Base-by-base conservation (phyloP, 2,329 filamentous ascomycete genomes). In the Colletotrichum cereale region DNA sequence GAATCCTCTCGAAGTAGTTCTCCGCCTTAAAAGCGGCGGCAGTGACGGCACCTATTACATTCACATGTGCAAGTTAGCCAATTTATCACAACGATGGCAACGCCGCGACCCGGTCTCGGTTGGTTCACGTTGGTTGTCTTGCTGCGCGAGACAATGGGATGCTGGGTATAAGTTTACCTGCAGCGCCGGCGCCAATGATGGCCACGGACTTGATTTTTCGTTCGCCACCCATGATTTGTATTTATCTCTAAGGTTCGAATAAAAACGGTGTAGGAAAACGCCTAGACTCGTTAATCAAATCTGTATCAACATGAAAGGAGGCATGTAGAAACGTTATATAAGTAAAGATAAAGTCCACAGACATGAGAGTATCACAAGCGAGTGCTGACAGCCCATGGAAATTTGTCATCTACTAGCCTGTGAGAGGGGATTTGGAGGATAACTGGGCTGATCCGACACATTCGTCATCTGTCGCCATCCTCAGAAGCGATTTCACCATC, bases 21-120 rank as follows among this genome's bases (percentile, higher is more conserved):
- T 86, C 84, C 0, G 83, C 81, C 38, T 83, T 80, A 16, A 87
- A 78, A 1, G 85, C 84, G 0, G 85, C 84, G 0, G 84, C 85
- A 0, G 86, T 83, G 2, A 84, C 77, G 2, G 84, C 82, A n/a
- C 86, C 86, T 87, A 53, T 62, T 10, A 18, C 3, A 18, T 31
- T 29, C 12, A 38, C 42, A 58, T 64, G 29, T 70, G 11, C 1
- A 14, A 12, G 12, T 55, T 50, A 42, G 53, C 4, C 8, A 21
- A 31, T 18, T 3, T 21, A 16, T 24, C 10, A 5, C 7, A 31
- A 44, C 26, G 53, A 64, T 24, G 67, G 14, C 8, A 55, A 24
- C 31, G 42, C 8, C 21, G n/a, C 3, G 12, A 18, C 0, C 7
- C 26, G 2, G 18, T 42, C n/a, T 18, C 14, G 5, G n/a, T 42